Evolutionary conservation across 139 green algal genomes (phyloP), one percentile per base, ranked within the genome.

Genomic region (Klebsormidium nitens): DNA sequence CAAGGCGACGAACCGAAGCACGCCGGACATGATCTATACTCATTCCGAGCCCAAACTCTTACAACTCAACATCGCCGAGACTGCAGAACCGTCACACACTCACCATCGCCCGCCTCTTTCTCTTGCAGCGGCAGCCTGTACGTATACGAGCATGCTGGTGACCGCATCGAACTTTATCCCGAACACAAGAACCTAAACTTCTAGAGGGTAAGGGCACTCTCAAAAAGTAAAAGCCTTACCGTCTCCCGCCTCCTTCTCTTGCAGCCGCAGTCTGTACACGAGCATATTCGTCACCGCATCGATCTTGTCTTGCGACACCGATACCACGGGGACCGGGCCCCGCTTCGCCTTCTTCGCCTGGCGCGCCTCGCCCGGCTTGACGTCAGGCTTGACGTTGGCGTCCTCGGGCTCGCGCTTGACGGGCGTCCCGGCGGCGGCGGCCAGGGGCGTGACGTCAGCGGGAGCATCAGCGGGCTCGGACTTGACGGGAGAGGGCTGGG

Each of bases 241-340:
- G 1, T 56, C 44, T 40, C 74, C 69, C 8, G 65, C 84, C 60
- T 89, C 82, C 47, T 87, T 82, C 79, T 95, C 91, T 49, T 84
- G 69, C 23, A 75, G 63, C 23, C 62, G 26, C 26, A 88, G 83
- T 28, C 72, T 85, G 60, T 92, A 85, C 59, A 85, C 88, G n/a
- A 82, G 81, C 0, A 62, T 58, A 68, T 78, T 63, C 60, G 71
- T 81, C 2, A 66, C 34, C 0, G 17, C 62, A 62, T 72, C 44
- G 19, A 77, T 39, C 62, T 74, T 74, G 17, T 74, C 62, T 23
- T 40, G 74, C 23, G 63, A 50, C 32, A 74, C 49, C 23, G 49
- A 32, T n/a, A 74, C 38, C 19, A 40, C 35, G 35, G 71, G 44
- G 64, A 1, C 36, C 44, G 69, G 56, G 23, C 79, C 68, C 2